Percentiles rank a stretch among this genome's conserved stretches.
Evolutionary conservation across 371 early-diverging fungal genomes (phyloP).

Genomic region (Mortierella sp.): DNA sequence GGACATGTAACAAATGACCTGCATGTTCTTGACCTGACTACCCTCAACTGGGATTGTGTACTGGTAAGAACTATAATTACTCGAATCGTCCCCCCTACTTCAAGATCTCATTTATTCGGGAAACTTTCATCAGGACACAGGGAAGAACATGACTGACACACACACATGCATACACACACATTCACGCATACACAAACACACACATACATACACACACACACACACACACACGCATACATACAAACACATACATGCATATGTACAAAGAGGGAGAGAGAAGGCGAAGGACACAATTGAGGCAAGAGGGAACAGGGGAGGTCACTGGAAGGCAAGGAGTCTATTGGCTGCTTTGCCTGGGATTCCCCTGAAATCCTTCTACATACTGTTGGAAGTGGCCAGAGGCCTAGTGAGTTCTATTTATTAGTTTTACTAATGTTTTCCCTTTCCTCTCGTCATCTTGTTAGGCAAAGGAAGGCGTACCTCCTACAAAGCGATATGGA

Average conservation of each 20-base stretch:
- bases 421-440: background rate
- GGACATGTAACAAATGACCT: constrained; percentile 73
- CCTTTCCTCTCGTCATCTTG: background rate
- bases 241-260: too few relatives aligned
- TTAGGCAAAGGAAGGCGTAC: constrained; percentile 63
- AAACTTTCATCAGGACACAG: too few relatives aligned
- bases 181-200: too few relatives aligned
- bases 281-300: background rate
- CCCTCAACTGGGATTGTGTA: constrained; percentile 52
- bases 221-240: too few relatives aligned
- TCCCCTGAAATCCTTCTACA: background rate
- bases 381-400: background rate
- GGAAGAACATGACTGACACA: too few relatives aligned
- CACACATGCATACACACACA: too few relatives aligned
- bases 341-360: background rate
- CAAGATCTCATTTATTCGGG: background rate
- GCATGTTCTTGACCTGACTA: constrained; percentile 66
- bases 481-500: constrained; percentile 70
- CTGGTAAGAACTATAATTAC: constrained; percentile 19
- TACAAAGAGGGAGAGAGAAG: too few relatives aligned
- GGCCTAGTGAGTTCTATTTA: background rate
- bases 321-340: constrained; percentile 2
- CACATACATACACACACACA: too few relatives aligned
- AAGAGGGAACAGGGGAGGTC: background rate
- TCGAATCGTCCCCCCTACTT: background rate